Percentiles rank a stretch among this genome's conserved stretches.
phyloP scores from a whole-genome alignment of 352 stramenopile genomes.

The Phytophthora chlamydospora region DNA sequence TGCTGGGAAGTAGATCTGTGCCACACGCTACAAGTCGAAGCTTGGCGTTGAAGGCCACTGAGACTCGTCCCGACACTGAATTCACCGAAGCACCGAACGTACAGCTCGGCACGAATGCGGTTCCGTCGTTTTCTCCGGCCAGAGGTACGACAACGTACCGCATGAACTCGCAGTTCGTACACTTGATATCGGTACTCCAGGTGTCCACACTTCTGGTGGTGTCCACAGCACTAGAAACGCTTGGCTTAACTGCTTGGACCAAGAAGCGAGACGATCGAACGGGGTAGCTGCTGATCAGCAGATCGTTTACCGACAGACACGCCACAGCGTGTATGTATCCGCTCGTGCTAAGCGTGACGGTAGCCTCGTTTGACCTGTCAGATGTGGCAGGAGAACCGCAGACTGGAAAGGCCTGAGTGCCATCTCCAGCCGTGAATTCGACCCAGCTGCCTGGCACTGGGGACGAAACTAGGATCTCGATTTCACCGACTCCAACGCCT shows the following conservation, averaged over 20 bases:
- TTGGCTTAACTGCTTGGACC: slow-evolving; percentile 49
- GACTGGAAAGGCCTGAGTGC: slow-evolving; percentile 59
- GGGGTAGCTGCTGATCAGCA: slow-evolving; percentile 56
- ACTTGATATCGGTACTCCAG: slow-evolving; percentile 47
- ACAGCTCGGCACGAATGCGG: slow-evolving; percentile 43
- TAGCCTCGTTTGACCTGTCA: slow-evolving; percentile 14
- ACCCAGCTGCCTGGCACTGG: slow-evolving; percentile 57
- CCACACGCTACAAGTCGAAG: slow-evolving; percentile 58
- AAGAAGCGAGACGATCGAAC: slow-evolving; percentile 48
- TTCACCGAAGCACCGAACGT: slow-evolving; percentile 39
- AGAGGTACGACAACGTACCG: slow-evolving; percentile 42
- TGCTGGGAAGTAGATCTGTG: slow-evolving; percentile 37
- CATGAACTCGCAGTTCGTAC: slow-evolving; percentile 53
- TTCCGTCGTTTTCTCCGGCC: neutral
- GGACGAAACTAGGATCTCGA: slow-evolving; percentile 44
- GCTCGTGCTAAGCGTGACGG: slow-evolving; percentile 33
- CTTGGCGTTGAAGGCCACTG: slow-evolving; percentile 43
- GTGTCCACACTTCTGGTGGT: slow-evolving; percentile 36
- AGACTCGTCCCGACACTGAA: slow-evolving; percentile 16
- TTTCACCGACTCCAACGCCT: slow-evolving; percentile 24
- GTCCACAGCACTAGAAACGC: slow-evolving; percentile 40
- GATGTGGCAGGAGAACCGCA: slow-evolving; percentile 25
- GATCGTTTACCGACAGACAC: slow-evolving; percentile 40
- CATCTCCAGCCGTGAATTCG: slow-evolving; percentile 49
- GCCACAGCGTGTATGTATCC: slow-evolving; percentile 65